phyloP scores from a whole-genome alignment of 169 alveolate genomes.

The Sarcocystis neurona region DNA sequence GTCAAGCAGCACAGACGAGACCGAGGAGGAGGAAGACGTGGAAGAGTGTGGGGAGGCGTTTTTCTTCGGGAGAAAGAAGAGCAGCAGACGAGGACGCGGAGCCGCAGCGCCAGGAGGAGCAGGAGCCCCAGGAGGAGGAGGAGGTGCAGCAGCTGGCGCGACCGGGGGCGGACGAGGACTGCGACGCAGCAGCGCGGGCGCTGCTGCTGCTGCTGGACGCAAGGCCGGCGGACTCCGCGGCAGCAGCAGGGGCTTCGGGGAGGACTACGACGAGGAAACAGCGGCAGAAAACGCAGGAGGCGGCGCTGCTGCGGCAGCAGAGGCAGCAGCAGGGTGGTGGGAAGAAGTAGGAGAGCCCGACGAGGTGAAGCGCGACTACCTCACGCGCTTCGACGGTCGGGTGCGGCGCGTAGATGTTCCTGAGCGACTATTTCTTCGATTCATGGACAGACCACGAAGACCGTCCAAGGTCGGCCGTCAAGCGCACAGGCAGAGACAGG shows the following conservation, averaged over 20 bases:
- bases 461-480: not conserved
- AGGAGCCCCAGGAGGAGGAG: not conserved
- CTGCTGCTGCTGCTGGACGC: conserved; percentile 18
- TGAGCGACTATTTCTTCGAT: conserved; percentile 31
- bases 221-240: too few relatives aligned
- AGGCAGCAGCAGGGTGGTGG: conserved; percentile 13
- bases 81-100: not conserved
- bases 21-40: conserved; percentile 14
- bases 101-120: not conserved
- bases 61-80: not conserved
- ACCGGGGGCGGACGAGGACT: too few relatives aligned
- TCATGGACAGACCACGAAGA: not conserved
- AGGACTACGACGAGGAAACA: too few relatives aligned
- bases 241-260: too few relatives aligned
- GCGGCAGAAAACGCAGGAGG: conserved; percentile 1
- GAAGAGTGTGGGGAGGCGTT: not conserved
- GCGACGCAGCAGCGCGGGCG: too few relatives aligned
- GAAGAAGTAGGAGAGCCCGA: conserved; percentile 50
- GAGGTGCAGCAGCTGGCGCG: too few relatives aligned
- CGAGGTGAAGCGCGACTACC: conserved; percentile 1
- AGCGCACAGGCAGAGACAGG: not conserved
- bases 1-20: too few relatives aligned
- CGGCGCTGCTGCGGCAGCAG: not conserved
- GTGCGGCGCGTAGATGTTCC: conserved; percentile 30
- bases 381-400: conserved; percentile 33